Evolutionary conservation across 1,139 yeast genomes (phyloP).

Genomic region (Nematodospora anomalae): DNA sequence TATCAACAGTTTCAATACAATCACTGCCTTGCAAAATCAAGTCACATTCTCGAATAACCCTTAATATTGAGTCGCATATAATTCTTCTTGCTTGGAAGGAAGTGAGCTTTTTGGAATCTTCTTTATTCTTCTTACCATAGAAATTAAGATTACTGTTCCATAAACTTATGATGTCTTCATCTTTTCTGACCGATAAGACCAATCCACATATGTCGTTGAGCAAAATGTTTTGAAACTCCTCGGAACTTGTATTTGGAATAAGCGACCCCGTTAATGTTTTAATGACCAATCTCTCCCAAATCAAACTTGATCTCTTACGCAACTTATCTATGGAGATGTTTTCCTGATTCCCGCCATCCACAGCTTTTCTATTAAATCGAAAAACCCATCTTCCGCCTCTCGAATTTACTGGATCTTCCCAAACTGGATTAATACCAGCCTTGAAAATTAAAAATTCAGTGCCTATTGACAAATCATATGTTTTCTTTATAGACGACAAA

Average conservation of each 20-base stretch:
- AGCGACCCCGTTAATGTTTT: slow-evolving; percentile 47
- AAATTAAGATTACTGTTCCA: slow-evolving; percentile 55
- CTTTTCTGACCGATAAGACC: slow-evolving; percentile 51
- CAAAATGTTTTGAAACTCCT: slow-evolving; percentile 36
- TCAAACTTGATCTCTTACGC: slow-evolving; percentile 41
- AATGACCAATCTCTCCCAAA: slow-evolving; percentile 55
- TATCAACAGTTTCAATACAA: slow-evolving; percentile 31
- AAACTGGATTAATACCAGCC: slow-evolving; percentile 64
- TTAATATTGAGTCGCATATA: slow-evolving; percentile 48
- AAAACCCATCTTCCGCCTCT: slow-evolving; percentile 70
- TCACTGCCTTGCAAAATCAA: slow-evolving; percentile 37
- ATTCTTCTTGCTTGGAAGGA: slow-evolving; percentile 49
- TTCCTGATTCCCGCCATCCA: slow-evolving; percentile 14
- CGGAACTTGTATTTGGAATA: slow-evolving; percentile 32
- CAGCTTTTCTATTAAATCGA: slow-evolving; percentile 41
- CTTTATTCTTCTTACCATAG: slow-evolving; percentile 14
- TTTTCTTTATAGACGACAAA: slow-evolving; percentile 46
- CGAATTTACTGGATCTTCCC: slow-evolving; percentile 69
- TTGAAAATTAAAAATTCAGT: slow-evolving; percentile 63
- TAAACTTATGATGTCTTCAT: slow-evolving; percentile 51
- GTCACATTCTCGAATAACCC: slow-evolving; percentile 52
- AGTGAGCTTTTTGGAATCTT: slow-evolving; percentile 34
- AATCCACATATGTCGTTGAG: slow-evolving; percentile 52
- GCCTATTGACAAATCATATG: slow-evolving; percentile 51
- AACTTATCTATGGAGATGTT: slow-evolving; percentile 20